Evolutionary conservation across 257 asterid genomes (phyloP).

Genomic region (Forsythia suspensa): DNA sequence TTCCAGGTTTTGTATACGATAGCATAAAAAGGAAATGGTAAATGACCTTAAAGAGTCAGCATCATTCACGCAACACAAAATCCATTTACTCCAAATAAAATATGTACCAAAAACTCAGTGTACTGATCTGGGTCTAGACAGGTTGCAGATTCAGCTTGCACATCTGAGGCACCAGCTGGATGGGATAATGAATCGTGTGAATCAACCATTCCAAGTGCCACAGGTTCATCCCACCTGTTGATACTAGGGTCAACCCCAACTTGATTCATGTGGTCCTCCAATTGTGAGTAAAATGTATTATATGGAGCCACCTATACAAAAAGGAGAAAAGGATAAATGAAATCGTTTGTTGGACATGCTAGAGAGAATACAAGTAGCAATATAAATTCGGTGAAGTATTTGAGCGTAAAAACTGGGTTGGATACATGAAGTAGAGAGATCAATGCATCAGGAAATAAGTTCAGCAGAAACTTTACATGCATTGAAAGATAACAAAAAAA

Average conservation of each 20-base stretch:
- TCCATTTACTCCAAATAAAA: conserved; percentile 23
- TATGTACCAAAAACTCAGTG: conserved; percentile 67
- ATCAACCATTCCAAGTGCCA: conserved; percentile 86
- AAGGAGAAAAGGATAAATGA: conserved; percentile 4
- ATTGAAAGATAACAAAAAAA: not conserved
- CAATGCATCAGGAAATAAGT: not conserved
- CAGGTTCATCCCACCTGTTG: conserved; percentile 82
- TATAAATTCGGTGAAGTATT: not conserved
- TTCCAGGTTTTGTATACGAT: not conserved
- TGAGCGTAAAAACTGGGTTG: not conserved
- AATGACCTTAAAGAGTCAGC: not conserved
- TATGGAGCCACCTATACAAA: conserved; percentile 77
- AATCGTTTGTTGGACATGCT: conserved; percentile 12
- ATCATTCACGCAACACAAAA: not conserved
- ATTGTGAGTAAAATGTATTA: conserved; percentile 71
- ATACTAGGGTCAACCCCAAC: conserved; percentile 69
- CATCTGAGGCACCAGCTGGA: conserved; percentile 91
- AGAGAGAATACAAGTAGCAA: not conserved
- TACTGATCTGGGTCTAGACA: conserved; percentile 78
- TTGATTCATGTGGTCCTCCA: conserved; percentile 77
- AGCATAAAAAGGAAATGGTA: not conserved
- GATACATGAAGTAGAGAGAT: not conserved
- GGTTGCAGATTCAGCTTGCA: conserved; percentile 82
- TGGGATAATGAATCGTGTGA: conserved; percentile 92
- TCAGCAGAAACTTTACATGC: not conserved